These are phyloP conservation scores for Mortierella sp. DNA, from an alignment of 371 early-diverging fungal genomes.

Conservation along the genomic window DNA sequence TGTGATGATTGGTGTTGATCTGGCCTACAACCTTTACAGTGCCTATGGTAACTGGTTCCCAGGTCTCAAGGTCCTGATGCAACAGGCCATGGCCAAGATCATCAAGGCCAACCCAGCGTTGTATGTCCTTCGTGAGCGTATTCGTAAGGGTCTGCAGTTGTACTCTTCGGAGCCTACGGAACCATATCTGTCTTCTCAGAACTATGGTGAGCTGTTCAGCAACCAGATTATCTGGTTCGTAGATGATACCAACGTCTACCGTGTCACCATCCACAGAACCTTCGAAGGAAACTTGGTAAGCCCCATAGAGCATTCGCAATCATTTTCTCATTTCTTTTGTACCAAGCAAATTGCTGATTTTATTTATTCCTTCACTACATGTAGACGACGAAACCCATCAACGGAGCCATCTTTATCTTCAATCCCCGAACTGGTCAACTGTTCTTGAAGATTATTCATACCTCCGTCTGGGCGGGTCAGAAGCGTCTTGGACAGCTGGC, in stretches of 20 bases:
- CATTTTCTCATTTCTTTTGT: background rate
- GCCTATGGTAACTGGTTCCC: constrained; percentile 98
- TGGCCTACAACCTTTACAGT: constrained; percentile 95
- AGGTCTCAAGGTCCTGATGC: constrained; percentile 97
- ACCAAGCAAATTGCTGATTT: background rate
- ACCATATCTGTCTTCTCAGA: constrained; percentile 94
- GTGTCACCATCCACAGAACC: constrained; percentile 99
- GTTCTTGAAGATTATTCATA: constrained; percentile 99
- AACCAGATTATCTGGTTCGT: constrained; percentile 99
- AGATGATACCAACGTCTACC: constrained; percentile 99
- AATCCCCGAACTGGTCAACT: constrained; percentile 99
- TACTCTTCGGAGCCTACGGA: constrained; percentile 99
- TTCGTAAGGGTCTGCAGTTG: constrained; percentile 97
- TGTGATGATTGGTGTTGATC: constrained; percentile 96
- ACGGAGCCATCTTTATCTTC: constrained; percentile 98
- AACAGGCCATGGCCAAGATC: constrained; percentile 97
- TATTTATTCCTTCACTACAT: background rate
- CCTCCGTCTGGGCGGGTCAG: constrained; percentile 99
- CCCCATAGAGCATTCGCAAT: constrained; percentile 24
- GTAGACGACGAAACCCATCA: constrained; percentile 95
- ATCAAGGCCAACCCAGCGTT: constrained; percentile 98
- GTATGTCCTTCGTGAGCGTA: constrained; percentile 98
- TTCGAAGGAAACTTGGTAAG: constrained; percentile 95
- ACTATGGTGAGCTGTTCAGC: constrained; percentile 97
- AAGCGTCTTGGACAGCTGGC: constrained; percentile 98